Evolutionary conservation across 352 stramenopile species (phyloP).

Genomic region (Globisporangium spinosum): DNA sequence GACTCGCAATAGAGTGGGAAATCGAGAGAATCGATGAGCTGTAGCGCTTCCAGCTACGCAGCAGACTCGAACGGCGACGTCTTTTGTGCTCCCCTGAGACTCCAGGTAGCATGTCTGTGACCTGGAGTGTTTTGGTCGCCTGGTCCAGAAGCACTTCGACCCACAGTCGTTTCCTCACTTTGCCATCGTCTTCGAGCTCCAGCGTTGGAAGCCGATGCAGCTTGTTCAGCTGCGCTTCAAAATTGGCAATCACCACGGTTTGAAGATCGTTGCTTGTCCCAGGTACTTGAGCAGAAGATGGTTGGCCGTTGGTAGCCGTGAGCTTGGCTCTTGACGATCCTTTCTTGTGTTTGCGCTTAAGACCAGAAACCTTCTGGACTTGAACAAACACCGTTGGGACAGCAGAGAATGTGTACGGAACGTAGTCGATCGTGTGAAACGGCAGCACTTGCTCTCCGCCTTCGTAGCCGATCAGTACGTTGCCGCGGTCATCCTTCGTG

Average conservation of each 20-base stretch:
- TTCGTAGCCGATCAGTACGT: conserved; percentile 48
- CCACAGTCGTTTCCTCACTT: conserved; percentile 62
- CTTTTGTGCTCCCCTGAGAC: conserved; percentile 67
- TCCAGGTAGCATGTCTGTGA: conserved; percentile 79
- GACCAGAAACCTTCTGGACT: conserved; percentile 58
- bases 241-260: conserved; percentile 51
- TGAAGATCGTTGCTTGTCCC: not conserved
- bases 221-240: conserved; percentile 80
- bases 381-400: conserved; percentile 71
- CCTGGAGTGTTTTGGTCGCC: conserved; percentile 73
- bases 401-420: conserved; percentile 64
- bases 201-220: conserved; percentile 77
- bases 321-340: conserved; percentile 1
- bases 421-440: conserved; percentile 79
- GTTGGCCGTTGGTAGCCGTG: not conserved
- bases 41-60: conserved; percentile 79
- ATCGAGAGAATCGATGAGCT: conserved; percentile 67
- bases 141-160: conserved; percentile 75
- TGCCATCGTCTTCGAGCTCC: conserved; percentile 65
- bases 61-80: conserved; percentile 54
- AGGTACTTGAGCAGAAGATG: not conserved
- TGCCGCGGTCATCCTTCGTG: conserved; percentile 46
- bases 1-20: conserved; percentile 40
- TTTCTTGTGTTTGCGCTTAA: conserved; percentile 35
- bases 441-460: conserved; percentile 64